Conservation (phyloP, 2,329 filamentous ascomycete genomes). For the Phialophora macrospora region DNA sequence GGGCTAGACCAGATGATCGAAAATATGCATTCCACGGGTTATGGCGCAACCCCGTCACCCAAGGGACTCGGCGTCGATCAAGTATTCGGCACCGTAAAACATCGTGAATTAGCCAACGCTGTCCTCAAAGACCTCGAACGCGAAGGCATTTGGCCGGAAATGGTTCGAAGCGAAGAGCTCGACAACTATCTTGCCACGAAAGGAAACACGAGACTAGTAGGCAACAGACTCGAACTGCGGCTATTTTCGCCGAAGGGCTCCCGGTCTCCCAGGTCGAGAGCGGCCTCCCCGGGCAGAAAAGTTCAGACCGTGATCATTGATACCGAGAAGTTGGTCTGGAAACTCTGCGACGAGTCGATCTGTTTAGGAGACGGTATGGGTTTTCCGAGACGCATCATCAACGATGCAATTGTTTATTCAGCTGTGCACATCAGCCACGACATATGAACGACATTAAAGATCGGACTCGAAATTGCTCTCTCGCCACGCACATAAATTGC, state of each 20-base stretch:
- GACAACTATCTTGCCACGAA: conserved; percentile 7
- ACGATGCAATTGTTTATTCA: conserved; percentile 14
- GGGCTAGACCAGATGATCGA: conserved; percentile 6
- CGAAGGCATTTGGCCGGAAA: conserved; percentile 5
- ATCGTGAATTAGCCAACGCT: background rate
- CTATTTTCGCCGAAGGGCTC: background rate
- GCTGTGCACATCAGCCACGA: conserved; percentile 5
- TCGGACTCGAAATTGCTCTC: background rate
- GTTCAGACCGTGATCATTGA: conserved; percentile 12
- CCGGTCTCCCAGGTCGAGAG: background rate
- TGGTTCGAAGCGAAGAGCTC: conserved; percentile 1
- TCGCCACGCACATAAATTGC: background rate
- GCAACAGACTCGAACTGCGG: conserved; percentile 10
- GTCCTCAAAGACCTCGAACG: conserved; percentile 6
- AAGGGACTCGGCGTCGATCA: background rate
- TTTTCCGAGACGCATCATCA: conserved; percentile 11
- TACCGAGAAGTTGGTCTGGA: conserved; percentile 12
- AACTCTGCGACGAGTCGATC: conserved; percentile 8
- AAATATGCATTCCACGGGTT: background rate
- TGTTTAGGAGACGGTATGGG: conserved; percentile 15
- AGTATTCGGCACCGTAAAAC: conserved; percentile 1
- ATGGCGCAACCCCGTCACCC: background rate
- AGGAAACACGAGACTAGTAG: background rate
- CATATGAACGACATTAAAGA: background rate
- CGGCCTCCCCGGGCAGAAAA: background rate